Conservation (phyloP, 108 stramenopile genomes). For the Hondaea fermentalgiana region DNA sequence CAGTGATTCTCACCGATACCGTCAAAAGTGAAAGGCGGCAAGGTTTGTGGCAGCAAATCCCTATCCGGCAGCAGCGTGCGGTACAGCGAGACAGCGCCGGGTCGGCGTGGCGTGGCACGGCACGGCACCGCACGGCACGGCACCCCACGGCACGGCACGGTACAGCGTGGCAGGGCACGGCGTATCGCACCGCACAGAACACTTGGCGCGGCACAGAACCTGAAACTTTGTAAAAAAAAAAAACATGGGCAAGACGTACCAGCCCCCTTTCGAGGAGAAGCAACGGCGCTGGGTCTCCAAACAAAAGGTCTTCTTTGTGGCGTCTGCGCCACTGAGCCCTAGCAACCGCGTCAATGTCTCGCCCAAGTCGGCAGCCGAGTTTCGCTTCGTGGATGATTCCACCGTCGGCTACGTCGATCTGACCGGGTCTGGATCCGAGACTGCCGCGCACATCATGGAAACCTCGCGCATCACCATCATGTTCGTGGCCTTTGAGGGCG, state of each 20-base stretch:
- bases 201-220: too few species aligned
- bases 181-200: too few species aligned
- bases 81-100: too few species aligned
- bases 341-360: constrained; percentile 36
- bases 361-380: constrained; percentile 36
- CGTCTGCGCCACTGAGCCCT: constrained; percentile 32
- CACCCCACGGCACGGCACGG: too few species aligned
- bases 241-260: background rate
- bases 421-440: constrained; percentile 41
- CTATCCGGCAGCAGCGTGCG: too few species aligned
- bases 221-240: too few species aligned
- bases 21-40: too few species aligned
- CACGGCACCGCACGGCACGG: too few species aligned
- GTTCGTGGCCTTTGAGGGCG: constrained; percentile 41
- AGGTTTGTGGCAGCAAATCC: too few species aligned
- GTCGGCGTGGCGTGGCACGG: too few species aligned
- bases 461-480: constrained; percentile 42
- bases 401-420: constrained; percentile 38
- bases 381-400: constrained; percentile 30
- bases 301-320: constrained; percentile 51
- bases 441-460: constrained; percentile 39
- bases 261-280: background rate
- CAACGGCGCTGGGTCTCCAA: background rate
- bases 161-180: too few species aligned
- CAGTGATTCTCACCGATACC: too few species aligned